These are phyloP conservation scores for Colletotrichum tabaci DNA, from an alignment of 2,329 filamentous ascomycete species.

Conservation along the genomic window DNA sequence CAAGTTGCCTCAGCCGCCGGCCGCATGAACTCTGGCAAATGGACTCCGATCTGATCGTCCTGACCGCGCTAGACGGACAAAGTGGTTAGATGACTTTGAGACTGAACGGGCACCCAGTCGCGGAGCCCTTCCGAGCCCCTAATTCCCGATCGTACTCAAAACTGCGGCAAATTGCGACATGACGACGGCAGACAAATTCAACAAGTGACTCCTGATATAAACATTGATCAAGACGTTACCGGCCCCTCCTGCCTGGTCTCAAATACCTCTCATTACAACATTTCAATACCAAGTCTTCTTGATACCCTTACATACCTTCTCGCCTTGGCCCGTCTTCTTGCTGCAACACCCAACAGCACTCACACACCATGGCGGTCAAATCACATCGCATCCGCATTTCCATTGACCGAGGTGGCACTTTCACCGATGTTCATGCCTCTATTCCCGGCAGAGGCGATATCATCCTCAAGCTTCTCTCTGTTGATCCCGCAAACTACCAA, in stretches of 20 bases:
- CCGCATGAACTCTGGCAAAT: background rate
- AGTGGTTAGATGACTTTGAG: background rate
- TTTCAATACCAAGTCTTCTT: background rate
- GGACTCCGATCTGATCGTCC: background rate
- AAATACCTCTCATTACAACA: background rate
- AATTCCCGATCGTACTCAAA: conserved; percentile 23
- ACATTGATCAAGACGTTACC: conserved; percentile 3
- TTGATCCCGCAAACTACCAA: conserved; percentile 79
- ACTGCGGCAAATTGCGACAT: conserved; percentile 30
- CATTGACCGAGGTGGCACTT: conserved; percentile 64
- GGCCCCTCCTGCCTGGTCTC: background rate
- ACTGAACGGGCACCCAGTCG: conserved; percentile 15
- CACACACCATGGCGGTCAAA: conserved; percentile 44
- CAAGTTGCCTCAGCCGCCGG: background rate
- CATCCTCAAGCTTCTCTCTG: conserved; percentile 80
- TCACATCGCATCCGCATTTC: conserved; percentile 51
- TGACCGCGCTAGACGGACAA: background rate
- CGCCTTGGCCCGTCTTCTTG: background rate
- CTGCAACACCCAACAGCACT: conserved; percentile 15
- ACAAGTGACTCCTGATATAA: conserved; percentile 12
- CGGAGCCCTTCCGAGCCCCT: conserved; percentile 19
- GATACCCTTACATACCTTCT: conserved; percentile 21
- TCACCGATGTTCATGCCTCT: conserved; percentile 79
- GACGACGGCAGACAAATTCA: conserved; percentile 16
- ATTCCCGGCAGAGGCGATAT: conserved; percentile 77